A percentile compares a stretch with the other conserved stretches of the same genome.
Conservation (phyloP, 2,329 filamentous ascomycete genomes). For the Diaporthe caulivora region DNA sequence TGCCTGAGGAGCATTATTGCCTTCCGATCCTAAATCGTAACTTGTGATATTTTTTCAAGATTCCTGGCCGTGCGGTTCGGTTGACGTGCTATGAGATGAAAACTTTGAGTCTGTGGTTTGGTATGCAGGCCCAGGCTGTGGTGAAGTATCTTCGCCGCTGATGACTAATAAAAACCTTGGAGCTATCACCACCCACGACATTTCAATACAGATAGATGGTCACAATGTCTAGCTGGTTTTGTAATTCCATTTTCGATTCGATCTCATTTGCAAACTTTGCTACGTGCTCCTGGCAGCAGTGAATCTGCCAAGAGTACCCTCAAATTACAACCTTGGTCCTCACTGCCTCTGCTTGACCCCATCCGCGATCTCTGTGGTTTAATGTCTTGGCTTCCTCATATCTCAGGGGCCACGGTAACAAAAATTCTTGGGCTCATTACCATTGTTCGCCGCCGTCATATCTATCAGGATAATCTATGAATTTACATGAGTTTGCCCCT, state of each 20-base stretch:
- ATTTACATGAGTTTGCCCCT: background rate
- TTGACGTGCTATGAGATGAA: background rate
- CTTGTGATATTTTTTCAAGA: background rate
- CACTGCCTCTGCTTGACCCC: background rate
- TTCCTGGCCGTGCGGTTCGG: background rate
- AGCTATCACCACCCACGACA: background rate
- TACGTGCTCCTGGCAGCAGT: background rate
- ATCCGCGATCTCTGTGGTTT: conserved; percentile 46
- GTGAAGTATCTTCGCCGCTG: background rate
- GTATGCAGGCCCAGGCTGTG: background rate
- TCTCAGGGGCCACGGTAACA: background rate
- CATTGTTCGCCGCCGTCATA: too few relatives aligned
- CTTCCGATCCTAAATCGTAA: background rate
- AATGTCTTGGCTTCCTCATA: background rate
- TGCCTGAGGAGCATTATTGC: conserved; percentile 39
- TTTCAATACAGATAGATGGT: background rate
- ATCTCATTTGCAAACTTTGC: accelerated
- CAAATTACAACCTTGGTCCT: background rate
- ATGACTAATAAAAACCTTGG: background rate
- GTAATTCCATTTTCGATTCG: background rate
- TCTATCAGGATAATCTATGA: too few relatives aligned
- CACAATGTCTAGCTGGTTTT: too few relatives aligned
- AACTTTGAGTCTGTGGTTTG: background rate
- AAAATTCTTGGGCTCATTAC: background rate
- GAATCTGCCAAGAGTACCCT: background rate